phyloP scores from a whole-genome alignment of 78 protist species.

The Dictyostelium firmibasis region DNA sequence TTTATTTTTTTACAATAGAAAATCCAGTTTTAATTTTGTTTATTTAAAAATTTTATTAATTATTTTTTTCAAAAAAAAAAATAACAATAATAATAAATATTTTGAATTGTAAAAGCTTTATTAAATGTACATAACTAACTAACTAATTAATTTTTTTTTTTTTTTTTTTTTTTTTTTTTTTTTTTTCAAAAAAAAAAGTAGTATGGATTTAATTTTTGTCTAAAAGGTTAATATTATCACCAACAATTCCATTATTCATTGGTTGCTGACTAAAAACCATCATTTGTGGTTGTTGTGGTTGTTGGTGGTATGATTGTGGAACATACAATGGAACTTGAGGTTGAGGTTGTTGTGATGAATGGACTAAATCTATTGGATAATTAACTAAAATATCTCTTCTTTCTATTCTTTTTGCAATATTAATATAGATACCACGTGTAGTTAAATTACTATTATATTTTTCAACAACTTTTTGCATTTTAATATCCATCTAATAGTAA shows the following conservation, averaged over 20 bases:
- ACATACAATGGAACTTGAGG: not conserved
- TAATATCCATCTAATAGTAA: not conserved
- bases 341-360: not conserved
- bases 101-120: too few species aligned
- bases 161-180: not conserved
- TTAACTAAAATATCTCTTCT: not conserved
- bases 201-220: not conserved
- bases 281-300: not conserved
- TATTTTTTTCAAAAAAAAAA: too few species aligned
- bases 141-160: too few species aligned
- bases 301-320: not conserved
- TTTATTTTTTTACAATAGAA: too few species aligned
- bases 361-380: not conserved
- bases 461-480: not conserved
- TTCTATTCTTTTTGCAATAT: not conserved
- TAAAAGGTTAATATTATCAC: not conserved
- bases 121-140: too few species aligned
- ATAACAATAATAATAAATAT: too few species aligned
- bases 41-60: too few species aligned
- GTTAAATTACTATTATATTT: not conserved
- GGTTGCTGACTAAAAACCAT: not conserved
- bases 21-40: too few species aligned
- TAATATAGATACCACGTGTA: not conserved
- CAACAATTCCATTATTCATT: not conserved
- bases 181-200: not conserved